Percentiles rank a stretch among this genome's conserved stretches.
Evolutionary conservation across 805 yeast species (phyloP).

Genomic region (Starmerella stigmatis): DNA sequence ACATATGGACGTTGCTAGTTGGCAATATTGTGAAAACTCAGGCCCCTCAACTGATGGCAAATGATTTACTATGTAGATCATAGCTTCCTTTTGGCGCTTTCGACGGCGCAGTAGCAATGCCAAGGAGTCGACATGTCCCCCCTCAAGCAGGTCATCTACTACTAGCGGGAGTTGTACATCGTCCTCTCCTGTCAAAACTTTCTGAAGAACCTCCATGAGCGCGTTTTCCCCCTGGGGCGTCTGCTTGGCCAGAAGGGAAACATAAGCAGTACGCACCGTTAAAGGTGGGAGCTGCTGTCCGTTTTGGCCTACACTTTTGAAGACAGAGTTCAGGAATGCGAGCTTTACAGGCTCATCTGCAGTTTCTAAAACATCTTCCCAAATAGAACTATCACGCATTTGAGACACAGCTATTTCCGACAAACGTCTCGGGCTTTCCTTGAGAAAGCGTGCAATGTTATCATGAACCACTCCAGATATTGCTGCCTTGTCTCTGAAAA

Average conservation of each 20-base stretch:
- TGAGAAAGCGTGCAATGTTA: constrained; percentile 7
- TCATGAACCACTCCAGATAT: background rate
- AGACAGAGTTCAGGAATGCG: constrained; percentile 9
- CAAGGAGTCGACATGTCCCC: constrained; percentile 25
- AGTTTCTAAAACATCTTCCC: background rate
- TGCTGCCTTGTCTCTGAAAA: constrained; percentile 1
- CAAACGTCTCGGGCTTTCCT: constrained; percentile 7
- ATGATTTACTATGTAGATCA: constrained; percentile 28
- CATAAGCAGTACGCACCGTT: constrained; percentile 10
- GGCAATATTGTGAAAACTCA: constrained; percentile 16
- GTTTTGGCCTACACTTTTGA: background rate
- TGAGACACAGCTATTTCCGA: background rate
- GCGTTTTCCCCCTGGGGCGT: background rate
- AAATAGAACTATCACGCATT: constrained; percentile 2
- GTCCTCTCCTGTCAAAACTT: constrained; percentile 26
- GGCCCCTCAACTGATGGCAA: constrained; percentile 14
- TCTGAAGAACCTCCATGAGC: constrained; percentile 21
- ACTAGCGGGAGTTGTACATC: constrained; percentile 27
- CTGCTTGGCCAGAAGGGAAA: constrained; percentile 10
- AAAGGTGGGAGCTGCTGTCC: constrained; percentile 14
- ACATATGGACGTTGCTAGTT: constrained; percentile 25
- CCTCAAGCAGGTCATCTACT: constrained; percentile 26
- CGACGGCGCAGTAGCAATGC: constrained; percentile 24
- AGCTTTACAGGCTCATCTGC: background rate
- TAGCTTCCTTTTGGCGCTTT: constrained; percentile 25